These are phyloP conservation scores for Epichloe scottii DNA, from an alignment of 2,329 filamentous ascomycete genomes.

Conservation along the genomic window DNA sequence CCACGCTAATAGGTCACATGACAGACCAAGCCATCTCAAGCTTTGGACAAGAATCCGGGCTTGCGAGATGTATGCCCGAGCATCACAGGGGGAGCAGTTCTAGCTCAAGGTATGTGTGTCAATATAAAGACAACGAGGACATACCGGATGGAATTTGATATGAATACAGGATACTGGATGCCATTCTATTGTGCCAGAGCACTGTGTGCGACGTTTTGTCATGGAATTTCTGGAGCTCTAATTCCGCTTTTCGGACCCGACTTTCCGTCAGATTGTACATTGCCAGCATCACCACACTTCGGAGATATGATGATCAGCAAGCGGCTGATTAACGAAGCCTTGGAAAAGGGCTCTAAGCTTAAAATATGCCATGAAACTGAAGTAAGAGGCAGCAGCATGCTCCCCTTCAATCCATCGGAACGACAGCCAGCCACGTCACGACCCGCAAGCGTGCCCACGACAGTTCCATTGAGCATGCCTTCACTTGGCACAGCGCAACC, in stretches of 20 bases:
- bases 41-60: slow-evolving; percentile 64
- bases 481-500: neutral
- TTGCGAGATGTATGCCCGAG: slow-evolving; percentile 84
- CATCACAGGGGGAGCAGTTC: slow-evolving; percentile 84
- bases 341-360: slow-evolving; percentile 27
- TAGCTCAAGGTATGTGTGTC: slow-evolving; percentile 63
- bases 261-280: slow-evolving; percentile 63
- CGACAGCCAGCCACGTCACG: neutral
- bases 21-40: slow-evolving; percentile 80
- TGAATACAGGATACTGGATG: slow-evolving; percentile 77
- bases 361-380: neutral
- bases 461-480: neutral
- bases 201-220: slow-evolving; percentile 82
- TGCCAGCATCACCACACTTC: slow-evolving; percentile 49
- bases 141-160: slow-evolving; percentile 6
- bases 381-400: neutral
- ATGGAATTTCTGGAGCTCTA: slow-evolving; percentile 67
- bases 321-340: slow-evolving; percentile 39
- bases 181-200: slow-evolving; percentile 77
- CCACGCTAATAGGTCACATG: neutral
- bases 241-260: slow-evolving; percentile 81
- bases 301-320: slow-evolving; percentile 54
- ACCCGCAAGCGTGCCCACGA: neutral
- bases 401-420: neutral
- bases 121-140: neutral